phyloP scores from a whole-genome alignment of 306 rosid species.

The Prunus davidiana region DNA sequence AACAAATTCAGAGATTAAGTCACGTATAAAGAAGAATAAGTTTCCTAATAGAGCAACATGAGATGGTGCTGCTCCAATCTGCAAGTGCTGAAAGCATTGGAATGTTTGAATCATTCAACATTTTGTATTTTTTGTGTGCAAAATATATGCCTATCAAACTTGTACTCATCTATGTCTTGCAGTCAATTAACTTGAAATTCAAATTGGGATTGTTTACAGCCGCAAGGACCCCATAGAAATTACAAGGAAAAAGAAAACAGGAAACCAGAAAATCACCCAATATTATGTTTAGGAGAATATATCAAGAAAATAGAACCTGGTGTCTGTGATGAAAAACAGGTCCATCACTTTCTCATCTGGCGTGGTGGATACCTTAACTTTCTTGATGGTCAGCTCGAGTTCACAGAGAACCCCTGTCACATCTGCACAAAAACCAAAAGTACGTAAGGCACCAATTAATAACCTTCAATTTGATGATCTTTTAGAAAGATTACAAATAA shows the following conservation, averaged over 20 bases:
- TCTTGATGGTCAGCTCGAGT: slow-evolving; percentile 74
- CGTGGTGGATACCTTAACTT: slow-evolving; percentile 92
- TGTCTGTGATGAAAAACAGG: slow-evolving; percentile 85
- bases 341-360: slow-evolving; percentile 96
- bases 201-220: background rate
- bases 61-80: background rate
- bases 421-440: slow-evolving; percentile 44
- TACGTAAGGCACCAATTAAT: background rate
- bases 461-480: background rate
- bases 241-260: background rate
- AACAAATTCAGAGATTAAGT: background rate
- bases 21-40: background rate
- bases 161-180: background rate
- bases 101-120: background rate
- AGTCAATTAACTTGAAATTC: background rate
- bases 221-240: background rate
- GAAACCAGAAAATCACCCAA: slow-evolving; percentile 2
- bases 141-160: background rate
- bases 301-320: slow-evolving; percentile 52
- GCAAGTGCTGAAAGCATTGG: background rate
- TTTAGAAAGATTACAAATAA: slow-evolving; percentile 2
- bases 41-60: background rate
- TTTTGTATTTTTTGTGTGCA: background rate
- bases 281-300: slow-evolving; percentile 4
- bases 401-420: slow-evolving; percentile 84